Percentiles rank a stretch among this genome's conserved stretches.
phyloP scores from a whole-genome alignment of 495 filamentous ascomycete genomes.

The Durotheca rogersii region DNA sequence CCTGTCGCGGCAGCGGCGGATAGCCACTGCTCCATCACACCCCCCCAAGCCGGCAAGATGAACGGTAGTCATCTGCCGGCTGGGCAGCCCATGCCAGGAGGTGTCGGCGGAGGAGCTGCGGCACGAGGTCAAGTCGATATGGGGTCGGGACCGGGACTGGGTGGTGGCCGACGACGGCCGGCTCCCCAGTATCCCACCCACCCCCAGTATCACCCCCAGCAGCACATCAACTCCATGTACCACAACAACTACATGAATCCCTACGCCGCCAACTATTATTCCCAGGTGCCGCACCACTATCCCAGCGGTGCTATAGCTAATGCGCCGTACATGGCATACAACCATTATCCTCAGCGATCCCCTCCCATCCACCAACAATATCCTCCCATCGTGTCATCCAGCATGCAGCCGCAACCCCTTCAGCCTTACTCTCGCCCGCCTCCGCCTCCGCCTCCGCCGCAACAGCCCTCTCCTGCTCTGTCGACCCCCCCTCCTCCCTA shows the following conservation, averaged over 20 bases:
- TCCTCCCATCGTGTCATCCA: slow-evolving; percentile 41
- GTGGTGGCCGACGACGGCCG: slow-evolving; percentile 33
- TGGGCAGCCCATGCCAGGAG: slow-evolving; percentile 57
- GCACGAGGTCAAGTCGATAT: slow-evolving; percentile 39
- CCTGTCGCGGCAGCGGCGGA: slow-evolving; percentile 41
- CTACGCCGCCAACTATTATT: slow-evolving; percentile 41
- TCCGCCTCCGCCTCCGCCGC: slow-evolving; percentile 36
- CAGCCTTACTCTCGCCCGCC: slow-evolving; percentile 44
- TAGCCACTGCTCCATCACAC: slow-evolving; percentile 48
- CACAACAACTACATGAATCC: slow-evolving; percentile 41
- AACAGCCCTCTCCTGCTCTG: slow-evolving; percentile 40
- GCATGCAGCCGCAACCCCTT: slow-evolving; percentile 30
- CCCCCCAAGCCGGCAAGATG: slow-evolving; percentile 63
- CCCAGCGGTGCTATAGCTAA: slow-evolving; percentile 40
- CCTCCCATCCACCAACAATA: slow-evolving; percentile 48
- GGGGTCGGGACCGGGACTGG: slow-evolving; percentile 34
- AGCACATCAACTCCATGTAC: slow-evolving; percentile 34
- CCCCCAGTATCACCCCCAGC: slow-evolving; percentile 37
- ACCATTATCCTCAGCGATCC: slow-evolving; percentile 35
- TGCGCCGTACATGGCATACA: slow-evolving; percentile 44
- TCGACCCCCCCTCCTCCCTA: slow-evolving; percentile 44
- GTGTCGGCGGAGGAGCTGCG: slow-evolving; percentile 23
- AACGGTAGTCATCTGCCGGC: slow-evolving; percentile 64
- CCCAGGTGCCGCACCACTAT: slow-evolving; percentile 45
- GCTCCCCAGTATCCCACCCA: slow-evolving; percentile 40